Percentiles rank a stretch among this genome's conserved stretches.
phyloP scores from a whole-genome alignment of 176 grass and related monocot genomes.

The Oropetium thomaeum region DNA sequence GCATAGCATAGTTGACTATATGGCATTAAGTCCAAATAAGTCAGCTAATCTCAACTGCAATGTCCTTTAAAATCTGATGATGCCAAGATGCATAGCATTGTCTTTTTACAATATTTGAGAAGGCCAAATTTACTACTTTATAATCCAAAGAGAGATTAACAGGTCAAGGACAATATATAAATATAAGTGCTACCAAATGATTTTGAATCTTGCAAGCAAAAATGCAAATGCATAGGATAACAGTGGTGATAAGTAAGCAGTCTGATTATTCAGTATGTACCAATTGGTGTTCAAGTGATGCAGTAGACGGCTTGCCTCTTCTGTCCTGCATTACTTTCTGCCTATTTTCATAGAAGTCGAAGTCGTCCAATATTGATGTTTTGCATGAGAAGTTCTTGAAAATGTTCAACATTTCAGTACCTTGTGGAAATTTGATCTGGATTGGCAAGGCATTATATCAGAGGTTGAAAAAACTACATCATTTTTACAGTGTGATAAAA shows the following conservation, averaged over 20 bases:
- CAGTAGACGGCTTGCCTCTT: constrained; percentile 48
- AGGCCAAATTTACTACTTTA: constrained; percentile 2
- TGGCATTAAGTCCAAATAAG: not conserved
- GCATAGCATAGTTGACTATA: constrained; percentile 1
- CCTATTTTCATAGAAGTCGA: constrained; percentile 84
- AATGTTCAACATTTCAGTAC: constrained; percentile 74
- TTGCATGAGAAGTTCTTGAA: constrained; percentile 78
- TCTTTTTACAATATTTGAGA: constrained; percentile 9
- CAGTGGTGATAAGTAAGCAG: not conserved
- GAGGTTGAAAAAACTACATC: constrained; percentile 4
- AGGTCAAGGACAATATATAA: not conserved
- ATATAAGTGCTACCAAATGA: not conserved
- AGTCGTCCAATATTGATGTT: constrained; percentile 93
- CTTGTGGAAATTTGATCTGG: constrained; percentile 81
- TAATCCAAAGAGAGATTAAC: constrained; percentile 7
- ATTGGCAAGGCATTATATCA: constrained; percentile 7
- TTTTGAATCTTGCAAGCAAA: not conserved
- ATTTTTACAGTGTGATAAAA: constrained; percentile 1
- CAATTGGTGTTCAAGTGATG: constrained; percentile 30
- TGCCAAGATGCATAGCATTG: constrained; percentile 12
- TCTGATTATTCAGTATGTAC: constrained; percentile 34
- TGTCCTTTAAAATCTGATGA: constrained; percentile 4
- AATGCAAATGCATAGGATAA: not conserved
- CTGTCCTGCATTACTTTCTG: constrained; percentile 90
- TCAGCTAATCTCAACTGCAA: not conserved